Conservation (phyloP, 345 rosid genomes). For the Salix purpurea region DNA sequence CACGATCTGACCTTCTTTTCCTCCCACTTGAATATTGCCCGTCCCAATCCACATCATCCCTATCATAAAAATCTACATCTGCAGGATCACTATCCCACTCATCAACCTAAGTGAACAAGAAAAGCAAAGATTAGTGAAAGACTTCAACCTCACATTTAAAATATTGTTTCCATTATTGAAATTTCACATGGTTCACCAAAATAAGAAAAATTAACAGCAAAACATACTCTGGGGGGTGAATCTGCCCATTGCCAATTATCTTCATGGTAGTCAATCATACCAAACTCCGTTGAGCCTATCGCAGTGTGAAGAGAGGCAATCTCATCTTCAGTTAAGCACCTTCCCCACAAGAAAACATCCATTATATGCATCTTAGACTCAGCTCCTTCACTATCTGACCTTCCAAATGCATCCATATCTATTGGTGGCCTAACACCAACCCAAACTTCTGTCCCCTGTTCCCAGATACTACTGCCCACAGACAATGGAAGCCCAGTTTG, state of each 20-base stretch:
- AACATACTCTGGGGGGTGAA: constrained; percentile 87
- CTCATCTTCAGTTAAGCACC: constrained; percentile 94
- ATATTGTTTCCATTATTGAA: constrained; percentile 3
- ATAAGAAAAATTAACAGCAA: background rate
- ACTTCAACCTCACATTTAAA: background rate
- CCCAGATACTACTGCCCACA: constrained; percentile 71
- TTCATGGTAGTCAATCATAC: constrained; percentile 74
- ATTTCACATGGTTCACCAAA: constrained; percentile 9
- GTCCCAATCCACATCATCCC: constrained; percentile 99
- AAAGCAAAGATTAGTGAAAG: constrained; percentile 20
- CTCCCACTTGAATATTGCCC: constrained; percentile 98
- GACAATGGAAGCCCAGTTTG: constrained; percentile 67
- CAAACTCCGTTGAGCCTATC: constrained; percentile 62
- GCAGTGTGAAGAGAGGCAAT: constrained; percentile 74
- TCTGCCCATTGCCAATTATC: constrained; percentile 99
- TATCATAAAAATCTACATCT: constrained; percentile 90
- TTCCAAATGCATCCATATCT: constrained; percentile 91
- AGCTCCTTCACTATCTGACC: constrained; percentile 98
- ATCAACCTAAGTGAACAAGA: constrained; percentile 57
- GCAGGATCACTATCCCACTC: constrained; percentile 99
- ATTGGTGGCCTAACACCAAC: constrained; percentile 91
- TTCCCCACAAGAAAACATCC: constrained; percentile 99
- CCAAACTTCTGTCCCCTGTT: constrained; percentile 88
- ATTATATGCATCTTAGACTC: constrained; percentile 98
- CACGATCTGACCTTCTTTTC: constrained; percentile 84